A percentile compares a stretch with the other conserved stretches of the same genome.
phyloP scores from a whole-genome alignment of 2,329 filamentous ascomycete genomes.

The Chaetomium olivaceum region DNA sequence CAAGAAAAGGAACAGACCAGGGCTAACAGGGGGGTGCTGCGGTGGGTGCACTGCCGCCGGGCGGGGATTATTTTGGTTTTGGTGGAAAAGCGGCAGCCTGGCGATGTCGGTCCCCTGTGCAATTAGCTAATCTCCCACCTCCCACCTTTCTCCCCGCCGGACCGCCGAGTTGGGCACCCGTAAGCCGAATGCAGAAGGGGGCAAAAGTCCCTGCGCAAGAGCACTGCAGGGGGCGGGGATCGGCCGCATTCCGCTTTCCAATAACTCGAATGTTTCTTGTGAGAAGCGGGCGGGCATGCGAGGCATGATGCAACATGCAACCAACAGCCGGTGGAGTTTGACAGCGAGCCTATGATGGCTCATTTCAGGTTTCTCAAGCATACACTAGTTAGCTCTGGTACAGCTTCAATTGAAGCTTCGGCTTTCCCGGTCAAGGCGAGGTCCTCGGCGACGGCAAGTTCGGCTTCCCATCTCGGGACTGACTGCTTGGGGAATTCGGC shows the following conservation, averaged over 20 bases:
- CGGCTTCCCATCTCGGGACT: neutral
- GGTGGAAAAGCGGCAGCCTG: conserved; percentile 30
- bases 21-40: conserved; percentile 12
- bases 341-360: neutral
- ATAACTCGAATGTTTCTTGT: neutral
- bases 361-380: neutral
- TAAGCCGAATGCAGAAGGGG: conserved; percentile 6
- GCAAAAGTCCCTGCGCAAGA: conserved; percentile 9
- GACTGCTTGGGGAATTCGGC: neutral
- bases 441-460: neutral
- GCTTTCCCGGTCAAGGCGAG: neutral
- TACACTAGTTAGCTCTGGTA: neutral
- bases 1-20: conserved; percentile 5
- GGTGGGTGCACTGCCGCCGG: conserved; percentile 27
- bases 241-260: conserved; percentile 1
- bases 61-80: conserved; percentile 25
- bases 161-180: neutral
- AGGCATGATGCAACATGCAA: neutral
- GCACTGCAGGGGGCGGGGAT: conserved; percentile 6
- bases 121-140: conserved; percentile 5
- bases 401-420: neutral
- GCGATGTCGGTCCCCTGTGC: conserved; percentile 16
- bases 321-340: neutral
- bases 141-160: neutral
- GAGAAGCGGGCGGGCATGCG: neutral